Base-by-base conservation (phyloP, 768 basidiomycete species). In the Coprinopsis strossmayeri region DNA sequence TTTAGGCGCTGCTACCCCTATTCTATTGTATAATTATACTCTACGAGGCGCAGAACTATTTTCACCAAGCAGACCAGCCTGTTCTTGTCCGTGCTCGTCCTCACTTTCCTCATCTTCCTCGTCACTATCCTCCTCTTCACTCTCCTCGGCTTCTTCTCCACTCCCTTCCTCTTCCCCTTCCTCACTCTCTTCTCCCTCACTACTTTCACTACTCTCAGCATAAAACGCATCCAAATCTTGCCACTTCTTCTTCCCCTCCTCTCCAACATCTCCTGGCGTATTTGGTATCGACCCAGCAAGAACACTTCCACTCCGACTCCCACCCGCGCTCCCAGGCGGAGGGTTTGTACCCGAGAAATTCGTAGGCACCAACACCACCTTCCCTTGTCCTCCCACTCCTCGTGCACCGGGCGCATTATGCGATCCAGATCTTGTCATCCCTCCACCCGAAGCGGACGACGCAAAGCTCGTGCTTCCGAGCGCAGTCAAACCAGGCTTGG, bases 181-280 rank as follows among this genome's bases (percentile, higher is more conserved):
- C 7, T 62, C 64, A 11, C 65, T 64, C 1, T 59, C 61, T 5
- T 57, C 59, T 5, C 63, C 66, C 0, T 60, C 61, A 1, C 60
- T 53, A 0, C 58, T 55, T 2, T 59, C 61, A 5, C 61, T 63
- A 12, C 59, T 64, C 21, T 57, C 48, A 23, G 72, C 85, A 60
- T 91, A 91, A 60, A 91, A 92, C 53, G 78, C 72, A 57, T 91
- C 86, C 55, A 91, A 64, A 64, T 91, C 77, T 61, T 70, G 80
- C 53, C 67, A 69, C 32, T 70, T 70, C 35, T 70, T 76, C 49
- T 71, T 72, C 45, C 68, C 62, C 23, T 64, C 66, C 7, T 23
- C 25, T 11, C 21, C 24, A 25, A 9, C 24, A 9, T 5, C 27
- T 32, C 27, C n/a, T n/a, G n/a, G n/a, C n/a, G n/a, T n/a, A n/a